phyloP scores from a whole-genome alignment of 106 monocot genomes.

The Narthecium ossifragum region DNA sequence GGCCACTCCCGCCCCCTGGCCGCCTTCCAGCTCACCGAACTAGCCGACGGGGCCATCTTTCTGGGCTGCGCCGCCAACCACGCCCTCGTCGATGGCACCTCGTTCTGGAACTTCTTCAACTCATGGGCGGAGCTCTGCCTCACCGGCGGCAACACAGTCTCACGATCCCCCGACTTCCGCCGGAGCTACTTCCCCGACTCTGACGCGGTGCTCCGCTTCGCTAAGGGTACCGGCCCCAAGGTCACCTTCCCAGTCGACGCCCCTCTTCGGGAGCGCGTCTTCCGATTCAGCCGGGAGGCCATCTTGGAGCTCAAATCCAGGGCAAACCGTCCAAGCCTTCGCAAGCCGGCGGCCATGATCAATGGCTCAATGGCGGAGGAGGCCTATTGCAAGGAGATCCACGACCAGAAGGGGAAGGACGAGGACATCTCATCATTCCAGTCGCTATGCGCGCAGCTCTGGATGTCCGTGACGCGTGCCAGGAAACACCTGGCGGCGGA shows the following conservation, averaged over 20 bases:
- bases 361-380: constrained; percentile 16
- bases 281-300: constrained; percentile 47
- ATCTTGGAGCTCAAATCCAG: constrained; percentile 49
- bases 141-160: constrained; percentile 13
- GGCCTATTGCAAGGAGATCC: constrained; percentile 25
- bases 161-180: constrained; percentile 46
- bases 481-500: constrained; percentile 29
- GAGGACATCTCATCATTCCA: constrained; percentile 72
- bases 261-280: constrained; percentile 62
- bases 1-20: constrained; percentile 75
- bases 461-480: constrained; percentile 73
- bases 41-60: constrained; percentile 69
- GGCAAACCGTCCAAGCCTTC: constrained; percentile 35
- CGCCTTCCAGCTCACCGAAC: constrained; percentile 77
- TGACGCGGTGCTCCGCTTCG: constrained; percentile 50
- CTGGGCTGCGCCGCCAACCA: constrained; percentile 75
- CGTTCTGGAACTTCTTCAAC: constrained; percentile 96
- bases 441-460: constrained; percentile 71
- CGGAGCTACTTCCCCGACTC: constrained; percentile 72
- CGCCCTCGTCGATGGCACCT: constrained; percentile 82
- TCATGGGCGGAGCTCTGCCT: constrained; percentile 77
- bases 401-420: constrained; percentile 17
- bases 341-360: too few relatives aligned
- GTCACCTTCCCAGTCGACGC: constrained; percentile 47
- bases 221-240: constrained; percentile 27